Evolutionary conservation across 352 stramenopile species (phyloP), one percentile per base, ranked within the genome.

Genomic region (Globisporangium ultimum): DNA sequence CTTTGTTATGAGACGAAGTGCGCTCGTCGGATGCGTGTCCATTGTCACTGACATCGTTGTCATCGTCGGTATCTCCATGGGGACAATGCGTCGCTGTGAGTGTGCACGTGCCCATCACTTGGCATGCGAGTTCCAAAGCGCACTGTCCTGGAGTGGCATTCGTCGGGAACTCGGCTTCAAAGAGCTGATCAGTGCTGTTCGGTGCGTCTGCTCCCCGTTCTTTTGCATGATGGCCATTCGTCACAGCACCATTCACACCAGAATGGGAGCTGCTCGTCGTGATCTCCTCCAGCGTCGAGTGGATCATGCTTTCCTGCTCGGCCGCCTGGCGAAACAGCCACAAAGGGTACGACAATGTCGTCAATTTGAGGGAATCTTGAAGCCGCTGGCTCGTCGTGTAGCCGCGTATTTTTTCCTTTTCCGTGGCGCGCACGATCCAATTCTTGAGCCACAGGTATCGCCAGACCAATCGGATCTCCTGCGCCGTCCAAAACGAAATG

Each of bases 391-490:
- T 93, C 32, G 71, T 81, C 2, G 60, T 76, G 53, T 90, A 93
- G 0, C 79, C 83, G 49, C 83, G 78, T 22, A 81, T 77, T 9
- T 74, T 65, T 52, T 93, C 80, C n/a, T 78, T 78, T 40, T 93
- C 78, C 5, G 78, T 87, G 12, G 85, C 76, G 18, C 78, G 71
- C 18, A 93, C 84, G 51, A 95, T 95, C 85, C 85, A 95, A 41
- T 89, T 88, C 34, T 88, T 88, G 11, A 95, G 67, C 83, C 83
- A 95, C 3, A 95, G 53, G 48, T 93, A 93, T 22, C 85, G 74
- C 85, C 85, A 95, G 45, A 95, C 80, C 9, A 89, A 60, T 24
- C 80, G 74, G 53, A 95, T 88, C 36, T 95, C 83, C 12, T 84
- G 60, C 6, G 76, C 72, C 2, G 58, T 78, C 85, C 85, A 95